Percentiles rank a stretch among this genome's conserved stretches.
These are phyloP conservation scores for Diaporthe destruens DNA, from an alignment of 2,329 filamentous ascomycete genomes.

Conservation along the genomic window DNA sequence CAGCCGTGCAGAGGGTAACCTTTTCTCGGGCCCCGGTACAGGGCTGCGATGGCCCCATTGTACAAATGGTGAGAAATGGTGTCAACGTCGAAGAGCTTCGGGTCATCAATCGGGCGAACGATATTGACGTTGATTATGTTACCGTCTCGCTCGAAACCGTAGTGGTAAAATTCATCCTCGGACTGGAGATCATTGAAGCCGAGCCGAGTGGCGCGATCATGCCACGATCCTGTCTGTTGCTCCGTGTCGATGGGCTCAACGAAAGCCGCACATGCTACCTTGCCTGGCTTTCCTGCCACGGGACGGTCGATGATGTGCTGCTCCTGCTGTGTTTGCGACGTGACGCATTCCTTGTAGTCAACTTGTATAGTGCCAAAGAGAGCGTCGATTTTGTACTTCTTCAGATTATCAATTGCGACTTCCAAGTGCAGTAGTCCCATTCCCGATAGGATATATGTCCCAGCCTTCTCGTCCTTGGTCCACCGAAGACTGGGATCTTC, in stretches of 20 bases:
- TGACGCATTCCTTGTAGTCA: constrained; percentile 89
- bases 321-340: constrained; percentile 66
- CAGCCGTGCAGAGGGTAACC: constrained; percentile 84
- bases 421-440: constrained; percentile 98
- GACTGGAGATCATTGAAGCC: constrained; percentile 33
- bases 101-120: constrained; percentile 63
- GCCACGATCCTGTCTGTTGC: constrained; percentile 43
- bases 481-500: constrained; percentile 95
- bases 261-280: constrained; percentile 78
- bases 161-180: constrained; percentile 54
- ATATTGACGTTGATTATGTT: constrained; percentile 74
- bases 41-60: constrained; percentile 84
- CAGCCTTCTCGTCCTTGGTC: constrained; percentile 86
- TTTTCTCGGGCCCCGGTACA: constrained; percentile 86
- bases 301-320: constrained; percentile 80
- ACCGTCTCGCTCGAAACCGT: constrained; percentile 71
- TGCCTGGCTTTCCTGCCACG: constrained; percentile 83
- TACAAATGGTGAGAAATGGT: constrained; percentile 71
- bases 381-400: constrained; percentile 88
- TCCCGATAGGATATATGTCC: constrained; percentile 91
- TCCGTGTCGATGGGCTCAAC: constrained; percentile 70
- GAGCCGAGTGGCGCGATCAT: constrained; percentile 36
- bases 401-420: constrained; percentile 87
- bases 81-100: constrained; percentile 62
- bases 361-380: constrained; percentile 93